These are phyloP conservation scores for Pseudozyma thailandica DNA, from an alignment of 1,284 basidiomycete species.

Conservation along the genomic window DNA sequence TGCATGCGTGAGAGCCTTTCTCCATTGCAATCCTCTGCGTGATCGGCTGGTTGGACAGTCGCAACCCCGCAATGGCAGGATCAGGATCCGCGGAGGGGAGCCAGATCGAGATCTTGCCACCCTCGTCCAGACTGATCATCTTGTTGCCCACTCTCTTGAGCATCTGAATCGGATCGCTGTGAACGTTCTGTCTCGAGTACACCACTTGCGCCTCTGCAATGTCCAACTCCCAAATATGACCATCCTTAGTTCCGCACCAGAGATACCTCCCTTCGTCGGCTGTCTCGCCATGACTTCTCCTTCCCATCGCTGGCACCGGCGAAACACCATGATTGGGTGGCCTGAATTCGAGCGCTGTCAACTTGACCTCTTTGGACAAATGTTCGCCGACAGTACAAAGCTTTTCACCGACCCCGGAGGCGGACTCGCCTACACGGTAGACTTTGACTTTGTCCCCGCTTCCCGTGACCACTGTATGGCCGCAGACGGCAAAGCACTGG, in stretches of 20 bases:
- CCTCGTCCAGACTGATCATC: conserved; percentile 63
- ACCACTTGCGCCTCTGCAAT: conserved; percentile 44
- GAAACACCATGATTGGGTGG: conserved; percentile 38
- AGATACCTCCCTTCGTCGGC: conserved; percentile 55
- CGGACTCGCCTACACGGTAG: conserved; percentile 51
- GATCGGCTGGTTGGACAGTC: conserved; percentile 52
- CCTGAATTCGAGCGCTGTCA: conserved; percentile 50
- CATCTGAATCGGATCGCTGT: conserved; percentile 54
- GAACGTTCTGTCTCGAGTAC: conserved; percentile 45
- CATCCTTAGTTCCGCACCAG: conserved; percentile 63
- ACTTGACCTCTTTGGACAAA: conserved; percentile 49
- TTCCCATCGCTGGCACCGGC: conserved; percentile 21
- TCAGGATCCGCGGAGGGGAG: conserved; percentile 36
- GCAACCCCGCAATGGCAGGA: conserved; percentile 28
- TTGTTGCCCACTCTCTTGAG: conserved; percentile 53
- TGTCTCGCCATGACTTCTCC: conserved; percentile 38
- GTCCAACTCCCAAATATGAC: conserved; percentile 63
- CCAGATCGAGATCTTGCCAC: conserved; percentile 65
- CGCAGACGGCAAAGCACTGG: conserved; percentile 49
- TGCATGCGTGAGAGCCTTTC: conserved; percentile 46
- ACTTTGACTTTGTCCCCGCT: conserved; percentile 57
- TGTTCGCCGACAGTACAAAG: conserved; percentile 52
- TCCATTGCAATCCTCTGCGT: conserved; percentile 63
- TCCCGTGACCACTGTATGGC: conserved; percentile 48
- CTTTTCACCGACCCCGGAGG: conserved; percentile 41